Conservation (phyloP, 805 yeast genomes). For the Sungouiella thailandica region DNA sequence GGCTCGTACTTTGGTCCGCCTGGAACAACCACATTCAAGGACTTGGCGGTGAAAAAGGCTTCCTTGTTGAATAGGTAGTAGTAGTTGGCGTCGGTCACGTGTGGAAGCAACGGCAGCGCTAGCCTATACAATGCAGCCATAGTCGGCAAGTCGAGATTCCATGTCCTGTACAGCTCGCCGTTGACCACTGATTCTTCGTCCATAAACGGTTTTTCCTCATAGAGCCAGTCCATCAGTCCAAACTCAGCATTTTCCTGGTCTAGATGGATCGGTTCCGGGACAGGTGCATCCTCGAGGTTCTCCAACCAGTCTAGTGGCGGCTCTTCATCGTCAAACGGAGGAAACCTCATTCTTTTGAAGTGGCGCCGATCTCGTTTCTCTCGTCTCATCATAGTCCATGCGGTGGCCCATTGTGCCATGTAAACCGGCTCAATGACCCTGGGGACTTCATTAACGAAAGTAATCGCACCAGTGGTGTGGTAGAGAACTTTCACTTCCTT, state of each 20-base stretch:
- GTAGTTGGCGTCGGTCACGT: slow-evolving; percentile 52
- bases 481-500: slow-evolving; percentile 86
- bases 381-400: slow-evolving; percentile 89
- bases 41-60: slow-evolving; percentile 86
- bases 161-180: slow-evolving; percentile 72
- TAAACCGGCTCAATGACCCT: slow-evolving; percentile 89
- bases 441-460: slow-evolving; percentile 90
- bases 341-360: slow-evolving; percentile 88
- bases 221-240: slow-evolving; percentile 66
- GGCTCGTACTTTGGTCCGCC: slow-evolving; percentile 98
- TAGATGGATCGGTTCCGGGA: slow-evolving; percentile 64
- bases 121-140: slow-evolving; percentile 65
- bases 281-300: slow-evolving; percentile 66
- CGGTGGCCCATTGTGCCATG: slow-evolving; percentile 91
- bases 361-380: slow-evolving; percentile 89
- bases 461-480: slow-evolving; percentile 89
- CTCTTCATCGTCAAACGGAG: slow-evolving; percentile 97
- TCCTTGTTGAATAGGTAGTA: slow-evolving; percentile 70
- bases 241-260: slow-evolving; percentile 65
- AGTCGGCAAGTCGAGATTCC: slow-evolving; percentile 59
- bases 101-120: slow-evolving; percentile 66
- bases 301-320: slow-evolving; percentile 86
- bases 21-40: slow-evolving; percentile 79
- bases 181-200: slow-evolving; percentile 54
- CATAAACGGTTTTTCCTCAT: slow-evolving; percentile 67